phyloP scores from a whole-genome alignment of 129 eudicot species.

The Oenanthe sinensis region DNA sequence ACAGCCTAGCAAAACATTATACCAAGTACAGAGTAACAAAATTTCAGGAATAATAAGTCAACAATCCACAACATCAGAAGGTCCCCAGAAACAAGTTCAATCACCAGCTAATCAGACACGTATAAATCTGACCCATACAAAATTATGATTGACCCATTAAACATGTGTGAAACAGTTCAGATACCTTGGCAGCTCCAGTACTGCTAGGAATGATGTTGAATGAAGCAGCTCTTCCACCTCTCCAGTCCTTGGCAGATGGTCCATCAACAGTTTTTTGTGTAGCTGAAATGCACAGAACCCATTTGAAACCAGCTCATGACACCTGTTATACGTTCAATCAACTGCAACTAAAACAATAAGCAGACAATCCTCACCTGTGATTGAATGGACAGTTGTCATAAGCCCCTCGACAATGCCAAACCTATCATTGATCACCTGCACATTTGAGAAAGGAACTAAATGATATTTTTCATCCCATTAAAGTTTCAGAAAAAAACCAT shows the following conservation, averaged over 20 bases:
- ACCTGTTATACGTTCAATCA: rapidly evolving
- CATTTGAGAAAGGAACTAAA: not conserved
- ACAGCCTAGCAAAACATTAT: slow-evolving; percentile 45
- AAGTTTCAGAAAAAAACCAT: not conserved
- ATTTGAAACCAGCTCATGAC: not conserved
- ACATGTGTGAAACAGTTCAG: no score
- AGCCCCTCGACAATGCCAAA: slow-evolving; percentile 71
- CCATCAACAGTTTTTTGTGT: slow-evolving; percentile 74
- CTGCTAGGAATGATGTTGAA: slow-evolving; percentile 69
- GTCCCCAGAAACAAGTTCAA: not conserved
- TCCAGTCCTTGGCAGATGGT: slow-evolving; percentile 67
- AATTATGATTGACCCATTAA: no score
- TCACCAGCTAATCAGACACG: not conserved
- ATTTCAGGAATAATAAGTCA: not conserved
- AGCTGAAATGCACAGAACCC: slow-evolving; percentile 25
- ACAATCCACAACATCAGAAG: not conserved
- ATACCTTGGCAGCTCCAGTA: slow-evolving; percentile 77
- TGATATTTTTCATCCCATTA: not conserved
- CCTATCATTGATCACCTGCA: slow-evolving; percentile 56
- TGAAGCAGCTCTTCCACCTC: slow-evolving; percentile 74
- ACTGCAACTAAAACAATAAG: not conserved
- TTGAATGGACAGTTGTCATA: slow-evolving; percentile 65
- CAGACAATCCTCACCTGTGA: slow-evolving; percentile 34
- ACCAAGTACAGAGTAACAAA: not conserved
- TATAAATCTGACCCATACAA: no score